phyloP scores from a whole-genome alignment of 768 basidiomycete genomes.

The Polyporus arcularius region DNA sequence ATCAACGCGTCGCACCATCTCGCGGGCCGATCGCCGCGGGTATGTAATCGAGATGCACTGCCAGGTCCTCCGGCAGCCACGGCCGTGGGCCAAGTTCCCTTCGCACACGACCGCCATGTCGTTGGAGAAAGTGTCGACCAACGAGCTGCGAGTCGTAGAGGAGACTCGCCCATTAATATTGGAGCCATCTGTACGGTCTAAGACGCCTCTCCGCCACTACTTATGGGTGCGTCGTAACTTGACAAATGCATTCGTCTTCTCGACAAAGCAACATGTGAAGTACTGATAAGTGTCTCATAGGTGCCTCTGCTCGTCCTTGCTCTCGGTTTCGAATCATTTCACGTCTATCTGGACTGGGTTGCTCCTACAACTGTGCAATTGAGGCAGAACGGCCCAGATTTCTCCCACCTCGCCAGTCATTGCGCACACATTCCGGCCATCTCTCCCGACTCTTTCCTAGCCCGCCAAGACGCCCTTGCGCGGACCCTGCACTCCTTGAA shows the following conservation, averaged over 20 bases:
- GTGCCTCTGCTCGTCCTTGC: neutral
- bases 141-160: neutral
- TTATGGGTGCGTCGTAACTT: neutral
- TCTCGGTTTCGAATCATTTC: neutral
- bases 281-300: neutral
- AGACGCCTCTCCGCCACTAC: neutral
- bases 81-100: neutral
- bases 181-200: neutral
- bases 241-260: neutral
- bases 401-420: constrained; percentile 37
- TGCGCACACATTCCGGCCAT: constrained; percentile 56
- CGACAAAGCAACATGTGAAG: no score
- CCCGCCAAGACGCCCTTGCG: constrained; percentile 58
- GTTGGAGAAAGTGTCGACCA: neutral
- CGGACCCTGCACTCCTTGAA: constrained; percentile 47
- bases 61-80: neutral
- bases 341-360: neutral
- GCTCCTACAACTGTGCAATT: no score
- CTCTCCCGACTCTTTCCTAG: constrained; percentile 42
- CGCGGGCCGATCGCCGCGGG: no score
- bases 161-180: neutral
- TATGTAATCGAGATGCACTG: neutral
- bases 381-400: constrained; percentile 12
- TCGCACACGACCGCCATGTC: constrained; percentile 5
- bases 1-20: no score